These are phyloP conservation scores for Dendrothele bispora DNA, from an alignment of 768 basidiomycete genomes.

Conservation along the genomic window DNA sequence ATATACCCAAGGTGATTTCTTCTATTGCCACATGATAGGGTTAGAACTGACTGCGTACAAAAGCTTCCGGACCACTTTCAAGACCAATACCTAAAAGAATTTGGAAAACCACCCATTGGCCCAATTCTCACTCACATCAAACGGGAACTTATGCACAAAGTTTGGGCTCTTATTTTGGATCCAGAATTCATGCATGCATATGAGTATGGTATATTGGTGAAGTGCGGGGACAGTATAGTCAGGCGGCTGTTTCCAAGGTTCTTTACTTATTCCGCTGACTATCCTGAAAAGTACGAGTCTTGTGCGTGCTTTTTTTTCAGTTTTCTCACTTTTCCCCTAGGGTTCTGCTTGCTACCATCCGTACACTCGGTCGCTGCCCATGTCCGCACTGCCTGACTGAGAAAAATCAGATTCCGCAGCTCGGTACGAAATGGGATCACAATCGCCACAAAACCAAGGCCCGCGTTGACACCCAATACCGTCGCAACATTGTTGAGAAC, in stretches of 20 bases:
- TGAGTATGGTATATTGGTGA: conserved; percentile 26
- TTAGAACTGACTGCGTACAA: too few species aligned
- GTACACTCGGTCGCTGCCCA: conserved; percentile 24
- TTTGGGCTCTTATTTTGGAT: conserved; percentile 25
- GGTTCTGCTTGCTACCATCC: conserved; percentile 21
- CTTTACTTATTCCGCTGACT: conserved; percentile 35
- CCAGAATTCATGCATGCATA: conserved; percentile 26
- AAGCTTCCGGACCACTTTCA: conserved; percentile 31
- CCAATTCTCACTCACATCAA: conserved; percentile 28
- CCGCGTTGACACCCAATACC: too few species aligned
- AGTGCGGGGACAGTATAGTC: conserved; percentile 25
- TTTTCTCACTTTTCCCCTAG: conserved; percentile 17
- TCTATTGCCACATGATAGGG: background rate
- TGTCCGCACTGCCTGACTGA: conserved; percentile 25
- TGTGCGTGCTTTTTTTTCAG: conserved; percentile 3
- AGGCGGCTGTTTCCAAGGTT: conserved; percentile 29
- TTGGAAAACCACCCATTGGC: conserved; percentile 8
- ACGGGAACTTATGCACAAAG: conserved; percentile 29
- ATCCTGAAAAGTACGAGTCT: conserved; percentile 32
- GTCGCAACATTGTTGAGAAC: too few species aligned
- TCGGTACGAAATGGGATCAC: too few species aligned
- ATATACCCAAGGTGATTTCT: conserved; percentile 34
- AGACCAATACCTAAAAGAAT: conserved; percentile 14
- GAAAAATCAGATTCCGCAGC: conserved; percentile 16
- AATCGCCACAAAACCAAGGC: too few species aligned